Percentiles rank a stretch among this genome's conserved stretches.
Conservation (phyloP, 768 basidiomycete species). For the Kwoniella sp. region DNA sequence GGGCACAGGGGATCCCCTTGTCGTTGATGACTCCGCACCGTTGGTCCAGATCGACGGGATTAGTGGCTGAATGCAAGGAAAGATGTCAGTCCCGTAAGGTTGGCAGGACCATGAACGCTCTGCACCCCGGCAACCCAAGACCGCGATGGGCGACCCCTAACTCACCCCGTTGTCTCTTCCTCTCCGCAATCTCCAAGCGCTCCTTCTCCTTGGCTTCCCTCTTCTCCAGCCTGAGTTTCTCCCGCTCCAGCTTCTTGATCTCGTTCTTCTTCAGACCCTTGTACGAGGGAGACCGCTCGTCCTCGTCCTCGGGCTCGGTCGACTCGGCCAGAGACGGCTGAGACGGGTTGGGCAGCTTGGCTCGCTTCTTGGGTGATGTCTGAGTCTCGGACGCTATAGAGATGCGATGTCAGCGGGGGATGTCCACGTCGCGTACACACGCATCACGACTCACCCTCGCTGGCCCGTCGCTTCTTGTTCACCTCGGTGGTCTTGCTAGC, state of each 20-base stretch:
- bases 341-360: slow-evolving; percentile 7
- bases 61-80: slow-evolving; percentile 20
- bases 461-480: slow-evolving; percentile 34
- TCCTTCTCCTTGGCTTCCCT: slow-evolving; percentile 65
- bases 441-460: slow-evolving; percentile 24
- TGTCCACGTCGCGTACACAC: neutral
- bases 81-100: neutral
- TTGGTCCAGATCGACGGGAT: slow-evolving; percentile 81
- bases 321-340: neutral
- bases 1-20: slow-evolving; percentile 84
- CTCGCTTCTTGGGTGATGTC: slow-evolving; percentile 50
- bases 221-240: slow-evolving; percentile 61
- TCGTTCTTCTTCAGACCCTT: slow-evolving; percentile 46
- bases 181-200: slow-evolving; percentile 54
- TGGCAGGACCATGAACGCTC: neutral
- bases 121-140: neutral
- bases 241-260: slow-evolving; percentile 77
- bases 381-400: neutral
- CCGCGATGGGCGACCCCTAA: neutral
- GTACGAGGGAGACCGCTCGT: slow-evolving; percentile 4
- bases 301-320: slow-evolving; percentile 7
- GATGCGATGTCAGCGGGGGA: too few relatives aligned
- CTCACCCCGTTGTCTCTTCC: slow-evolving; percentile 54
- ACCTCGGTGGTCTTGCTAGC: slow-evolving; percentile 61
- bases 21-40: slow-evolving; percentile 98